A percentile compares a stretch with the other conserved stretches of the same genome.
Conservation (phyloP, 2,329 filamentous ascomycete species). For the Diaporthe capsici region DNA sequence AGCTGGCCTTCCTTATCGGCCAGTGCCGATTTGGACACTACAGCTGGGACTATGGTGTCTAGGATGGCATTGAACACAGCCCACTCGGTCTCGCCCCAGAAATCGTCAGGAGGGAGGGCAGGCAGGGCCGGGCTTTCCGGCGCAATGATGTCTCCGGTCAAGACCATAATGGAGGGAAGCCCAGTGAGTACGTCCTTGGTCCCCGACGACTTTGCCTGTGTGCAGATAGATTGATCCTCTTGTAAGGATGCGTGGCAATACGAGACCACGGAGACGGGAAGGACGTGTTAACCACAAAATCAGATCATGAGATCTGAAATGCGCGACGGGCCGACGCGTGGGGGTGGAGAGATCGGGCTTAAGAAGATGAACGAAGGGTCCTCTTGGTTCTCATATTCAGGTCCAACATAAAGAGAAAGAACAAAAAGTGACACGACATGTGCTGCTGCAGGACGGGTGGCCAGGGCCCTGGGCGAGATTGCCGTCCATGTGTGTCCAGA, state of each 20-base stretch:
- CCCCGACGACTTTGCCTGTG: not conserved
- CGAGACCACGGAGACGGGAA: not conserved
- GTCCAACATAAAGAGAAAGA: not conserved
- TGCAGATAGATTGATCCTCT: not conserved
- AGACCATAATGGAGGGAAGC: slow-evolving; percentile 31
- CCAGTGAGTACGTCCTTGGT: not conserved
- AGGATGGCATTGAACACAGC: slow-evolving; percentile 66
- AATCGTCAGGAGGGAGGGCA: slow-evolving; percentile 48
- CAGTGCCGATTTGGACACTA: slow-evolving; percentile 59
- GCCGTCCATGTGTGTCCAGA: slow-evolving; percentile 2
- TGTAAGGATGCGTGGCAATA: too few species aligned
- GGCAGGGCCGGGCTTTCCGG: slow-evolving; percentile 47
- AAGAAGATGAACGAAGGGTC: not conserved
- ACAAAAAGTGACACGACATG: slow-evolving; percentile 17
- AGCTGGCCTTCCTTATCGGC: slow-evolving; percentile 59
- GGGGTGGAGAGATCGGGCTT: slow-evolving; percentile 3
- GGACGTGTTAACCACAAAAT: not conserved
- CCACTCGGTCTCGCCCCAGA: slow-evolving; percentile 67
- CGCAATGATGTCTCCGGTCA: slow-evolving; percentile 21
- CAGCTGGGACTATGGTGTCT: slow-evolving; percentile 72
- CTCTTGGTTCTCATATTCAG: not conserved
- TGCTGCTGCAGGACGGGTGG: not conserved
- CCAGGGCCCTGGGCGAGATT: slow-evolving; percentile 9
- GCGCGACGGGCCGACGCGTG: slow-evolving; percentile 27
- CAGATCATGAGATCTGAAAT: slow-evolving; percentile 3